Percentiles rank a stretch among this genome's conserved stretches.
Conservation (phyloP, 129 eudicot species). For the Deinandra increscens region DNA sequence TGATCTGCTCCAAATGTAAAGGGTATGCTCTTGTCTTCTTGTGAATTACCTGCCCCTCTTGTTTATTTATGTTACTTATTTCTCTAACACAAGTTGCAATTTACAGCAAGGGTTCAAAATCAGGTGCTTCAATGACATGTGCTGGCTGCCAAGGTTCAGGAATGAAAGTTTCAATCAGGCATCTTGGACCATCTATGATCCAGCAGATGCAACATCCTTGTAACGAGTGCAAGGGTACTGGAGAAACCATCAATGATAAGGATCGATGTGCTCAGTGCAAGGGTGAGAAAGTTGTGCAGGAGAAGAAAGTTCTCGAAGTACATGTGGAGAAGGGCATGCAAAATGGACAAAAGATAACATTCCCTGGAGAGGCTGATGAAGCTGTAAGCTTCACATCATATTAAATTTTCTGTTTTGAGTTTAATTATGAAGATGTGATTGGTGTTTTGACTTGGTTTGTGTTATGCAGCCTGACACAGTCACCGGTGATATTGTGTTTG, state of each 20-base stretch:
- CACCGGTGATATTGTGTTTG: conserved; percentile 69
- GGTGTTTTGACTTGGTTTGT: conserved; percentile 1
- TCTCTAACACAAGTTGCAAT: not conserved
- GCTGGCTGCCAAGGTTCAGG: conserved; percentile 82
- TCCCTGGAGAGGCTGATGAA: conserved; percentile 83
- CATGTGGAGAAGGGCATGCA: conserved; percentile 79
- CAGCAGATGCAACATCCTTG: conserved; percentile 83
- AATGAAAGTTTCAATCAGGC: conserved; percentile 66
- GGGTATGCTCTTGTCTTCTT: conserved; percentile 40
- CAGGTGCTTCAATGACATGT: conserved; percentile 77
- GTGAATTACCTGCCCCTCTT: not conserved
- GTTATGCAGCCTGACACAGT: conserved; percentile 67
- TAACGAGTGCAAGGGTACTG: conserved; percentile 73
- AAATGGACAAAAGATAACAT: conserved; percentile 64
- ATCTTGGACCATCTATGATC: conserved; percentile 74
- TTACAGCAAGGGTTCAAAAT: conserved; percentile 75
- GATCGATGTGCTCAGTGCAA: conserved; percentile 71
- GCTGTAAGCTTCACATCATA: conserved; percentile 38
- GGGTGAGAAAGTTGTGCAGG: conserved; percentile 70
- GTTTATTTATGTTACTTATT: not conserved
- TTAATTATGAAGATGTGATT: not conserved
- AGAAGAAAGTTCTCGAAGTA: conserved; percentile 68
- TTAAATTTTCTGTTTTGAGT: not conserved
- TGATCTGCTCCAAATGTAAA: conserved; percentile 66
- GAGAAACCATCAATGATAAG: conserved; percentile 59